Conservation (phyloP, 2,329 filamentous ascomycete genomes). For the Parafenestella ontariensis region DNA sequence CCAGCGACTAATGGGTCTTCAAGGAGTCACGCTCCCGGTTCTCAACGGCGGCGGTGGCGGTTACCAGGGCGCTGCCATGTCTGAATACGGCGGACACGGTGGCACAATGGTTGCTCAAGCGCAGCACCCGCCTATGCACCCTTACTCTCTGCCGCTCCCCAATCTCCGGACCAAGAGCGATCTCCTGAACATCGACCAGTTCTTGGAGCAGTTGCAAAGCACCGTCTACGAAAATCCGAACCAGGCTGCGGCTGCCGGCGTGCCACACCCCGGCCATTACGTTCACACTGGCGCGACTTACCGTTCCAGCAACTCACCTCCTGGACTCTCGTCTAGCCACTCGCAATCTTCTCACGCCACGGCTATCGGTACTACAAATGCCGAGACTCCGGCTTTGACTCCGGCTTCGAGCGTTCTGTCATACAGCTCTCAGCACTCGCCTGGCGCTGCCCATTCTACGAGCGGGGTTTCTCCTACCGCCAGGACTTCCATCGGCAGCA, state of each 20-base stretch:
- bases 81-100: conserved; percentile 61
- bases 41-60: conserved; percentile 39
- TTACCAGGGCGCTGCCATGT: conserved; percentile 50
- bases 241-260: conserved; percentile 77
- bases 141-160: conserved; percentile 87
- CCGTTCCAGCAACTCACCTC: conserved; percentile 66
- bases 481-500: conserved; percentile 62
- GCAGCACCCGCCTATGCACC: conserved; percentile 71
- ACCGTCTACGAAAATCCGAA: conserved; percentile 94
- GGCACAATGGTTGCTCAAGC: conserved; percentile 63
- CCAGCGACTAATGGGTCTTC: conserved; percentile 82
- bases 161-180: conserved; percentile 94
- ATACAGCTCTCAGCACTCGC: conserved; percentile 79
- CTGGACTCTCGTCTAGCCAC: conserved; percentile 45
- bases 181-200: conserved; percentile 89
- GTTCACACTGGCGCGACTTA: conserved; percentile 60
- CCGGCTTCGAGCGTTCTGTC: conserved; percentile 78
- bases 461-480: conserved; percentile 71
- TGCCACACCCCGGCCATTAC: conserved; percentile 78
- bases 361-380: conserved; percentile 49
- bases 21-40: conserved; percentile 66
- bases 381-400: conserved; percentile 76
- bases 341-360: conserved; percentile 62
- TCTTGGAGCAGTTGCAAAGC: conserved; percentile 93
- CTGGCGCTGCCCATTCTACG: conserved; percentile 69